A percentile compares a stretch with the other conserved stretches of the same genome.
These are phyloP conservation scores for Pestalotiopsis sp. DNA, from an alignment of 2,329 filamentous ascomycete genomes.

Conservation along the genomic window DNA sequence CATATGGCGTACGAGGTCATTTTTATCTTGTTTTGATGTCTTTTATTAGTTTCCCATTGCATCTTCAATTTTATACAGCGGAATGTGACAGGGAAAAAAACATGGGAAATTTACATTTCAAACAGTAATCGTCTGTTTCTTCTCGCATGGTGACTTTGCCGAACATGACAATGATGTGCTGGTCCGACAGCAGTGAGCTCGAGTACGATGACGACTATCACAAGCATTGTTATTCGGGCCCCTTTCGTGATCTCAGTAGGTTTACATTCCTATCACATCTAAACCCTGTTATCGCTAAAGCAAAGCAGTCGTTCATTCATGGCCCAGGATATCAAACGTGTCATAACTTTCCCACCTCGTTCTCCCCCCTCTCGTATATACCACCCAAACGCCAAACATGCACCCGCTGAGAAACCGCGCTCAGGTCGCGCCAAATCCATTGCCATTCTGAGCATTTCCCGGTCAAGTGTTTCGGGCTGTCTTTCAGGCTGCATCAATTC, in stretches of 20 bases:
- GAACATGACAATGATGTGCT: no score
- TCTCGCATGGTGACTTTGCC: no score
- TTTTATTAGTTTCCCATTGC: neutral
- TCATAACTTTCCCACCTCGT: neutral
- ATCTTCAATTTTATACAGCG: neutral
- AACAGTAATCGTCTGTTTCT: neutral
- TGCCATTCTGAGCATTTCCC: no score
- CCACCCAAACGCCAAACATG: no score
- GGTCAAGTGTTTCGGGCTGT: no score
- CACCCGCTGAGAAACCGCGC: no score
- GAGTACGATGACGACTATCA: no score
- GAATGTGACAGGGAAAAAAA: neutral
- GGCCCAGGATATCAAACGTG: neutral
- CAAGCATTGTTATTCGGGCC: no score
- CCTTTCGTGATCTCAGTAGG: no score
- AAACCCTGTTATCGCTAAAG: neutral
- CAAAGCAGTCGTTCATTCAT: neutral
- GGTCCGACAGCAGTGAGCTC: neutral
- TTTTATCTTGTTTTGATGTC: neutral
- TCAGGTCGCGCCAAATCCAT: no score
- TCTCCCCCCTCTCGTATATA: neutral
- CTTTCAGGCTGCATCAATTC: neutral
- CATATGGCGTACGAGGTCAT: neutral
- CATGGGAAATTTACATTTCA: neutral
- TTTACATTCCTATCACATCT: no score